These are phyloP conservation scores for Colletotrichum coccodes DNA, from an alignment of 2,329 filamentous ascomycete species.

Conservation along the genomic window DNA sequence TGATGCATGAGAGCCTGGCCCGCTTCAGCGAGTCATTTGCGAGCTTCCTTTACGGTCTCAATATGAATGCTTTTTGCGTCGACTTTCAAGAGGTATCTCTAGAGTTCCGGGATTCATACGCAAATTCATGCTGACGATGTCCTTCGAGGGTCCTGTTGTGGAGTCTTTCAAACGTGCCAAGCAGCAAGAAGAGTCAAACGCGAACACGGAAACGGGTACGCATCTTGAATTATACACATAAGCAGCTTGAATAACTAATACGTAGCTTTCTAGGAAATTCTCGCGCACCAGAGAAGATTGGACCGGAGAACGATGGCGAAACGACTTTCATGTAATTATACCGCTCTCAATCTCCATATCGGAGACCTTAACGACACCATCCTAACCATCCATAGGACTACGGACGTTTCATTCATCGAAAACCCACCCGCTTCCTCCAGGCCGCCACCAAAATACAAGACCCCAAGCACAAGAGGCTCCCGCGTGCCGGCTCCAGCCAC, in stretches of 20 bases:
- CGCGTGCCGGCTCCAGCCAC: slow-evolving; percentile 56
- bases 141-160: slow-evolving; percentile 75
- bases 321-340: slow-evolving; percentile 80
- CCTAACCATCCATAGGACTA: slow-evolving; percentile 70
- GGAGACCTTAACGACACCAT: slow-evolving; percentile 10
- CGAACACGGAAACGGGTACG: slow-evolving; percentile 7
- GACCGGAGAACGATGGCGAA: slow-evolving; percentile 65
- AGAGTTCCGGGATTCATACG: not conserved
- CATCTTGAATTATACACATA: no score
- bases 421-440: slow-evolving; percentile 74
- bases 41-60: slow-evolving; percentile 93
- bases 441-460: slow-evolving; percentile 56
- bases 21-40: slow-evolving; percentile 97
- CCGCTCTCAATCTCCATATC: not conserved
- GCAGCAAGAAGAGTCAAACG: slow-evolving; percentile 59
- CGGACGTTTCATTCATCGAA: slow-evolving; percentile 90
- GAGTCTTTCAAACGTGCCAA: slow-evolving; percentile 82
- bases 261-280: not conserved
- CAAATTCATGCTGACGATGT: not conserved
- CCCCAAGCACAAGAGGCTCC: slow-evolving; percentile 50
- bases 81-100: slow-evolving; percentile 87
- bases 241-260: not conserved
- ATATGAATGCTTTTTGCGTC: slow-evolving; percentile 99
- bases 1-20: slow-evolving; percentile 94
- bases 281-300: slow-evolving; percentile 37